Percentiles rank a stretch among this genome's conserved stretches.
Evolutionary conservation across 805 yeast species (phyloP).

Genomic region (Starmerella asiatica): DNA sequence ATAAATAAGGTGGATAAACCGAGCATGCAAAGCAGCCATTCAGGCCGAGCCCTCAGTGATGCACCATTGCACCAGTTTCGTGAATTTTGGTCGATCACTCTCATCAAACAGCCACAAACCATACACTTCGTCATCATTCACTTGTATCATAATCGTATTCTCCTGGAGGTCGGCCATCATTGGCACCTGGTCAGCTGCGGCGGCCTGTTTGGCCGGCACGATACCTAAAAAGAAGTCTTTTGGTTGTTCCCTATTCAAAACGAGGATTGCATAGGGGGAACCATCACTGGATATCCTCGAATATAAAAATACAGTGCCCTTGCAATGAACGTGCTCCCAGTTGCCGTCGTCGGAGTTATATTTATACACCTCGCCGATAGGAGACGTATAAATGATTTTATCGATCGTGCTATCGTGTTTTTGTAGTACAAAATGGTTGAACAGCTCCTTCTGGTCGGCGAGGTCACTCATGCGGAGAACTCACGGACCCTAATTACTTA

Average conservation of each 20-base stretch:
- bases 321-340: conserved; percentile 30
- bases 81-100: conserved; percentile 23
- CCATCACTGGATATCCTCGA: conserved; percentile 23
- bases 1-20: no score
- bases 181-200: conserved; percentile 18
- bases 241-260: conserved; percentile 26
- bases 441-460: conserved; percentile 13
- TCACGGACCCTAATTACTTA: no score
- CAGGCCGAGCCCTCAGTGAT: conserved; percentile 14
- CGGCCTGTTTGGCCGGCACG: conserved; percentile 17
- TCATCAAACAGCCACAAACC: conserved; percentile 30
- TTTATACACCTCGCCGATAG: conserved; percentile 31
- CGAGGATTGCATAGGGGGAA: conserved; percentile 28
- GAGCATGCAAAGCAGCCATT: no score
- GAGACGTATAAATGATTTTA: conserved; percentile 27
- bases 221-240: conserved; percentile 28
- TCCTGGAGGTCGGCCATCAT: conserved; percentile 28
- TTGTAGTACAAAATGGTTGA: conserved; percentile 26
- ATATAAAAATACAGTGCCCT: conserved; percentile 31
- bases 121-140: conserved; percentile 25
- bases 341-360: conserved; percentile 24
- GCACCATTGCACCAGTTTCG: conserved; percentile 25
- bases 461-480: not conserved
- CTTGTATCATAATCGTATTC: conserved; percentile 27
- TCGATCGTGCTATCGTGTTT: conserved; percentile 29